Evolutionary conservation across 1,284 basidiomycete genomes (phyloP).

Genomic region (Bjerkandera adusta): DNA sequence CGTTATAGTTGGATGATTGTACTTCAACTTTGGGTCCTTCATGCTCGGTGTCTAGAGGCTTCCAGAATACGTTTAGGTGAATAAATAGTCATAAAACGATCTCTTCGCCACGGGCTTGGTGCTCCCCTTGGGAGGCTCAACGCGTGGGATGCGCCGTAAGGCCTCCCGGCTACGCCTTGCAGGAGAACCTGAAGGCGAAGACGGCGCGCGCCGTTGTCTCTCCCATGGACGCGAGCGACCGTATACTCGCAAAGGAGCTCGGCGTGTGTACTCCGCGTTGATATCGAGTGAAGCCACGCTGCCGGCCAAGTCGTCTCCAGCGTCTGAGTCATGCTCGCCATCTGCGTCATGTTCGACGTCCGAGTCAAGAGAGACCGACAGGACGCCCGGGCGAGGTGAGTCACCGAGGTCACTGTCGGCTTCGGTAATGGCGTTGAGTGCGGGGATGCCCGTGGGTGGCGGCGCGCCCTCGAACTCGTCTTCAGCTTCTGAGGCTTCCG

Average conservation of each 20-base stretch:
- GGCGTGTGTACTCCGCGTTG: slow-evolving; percentile 29
- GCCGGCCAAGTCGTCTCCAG: slow-evolving; percentile 10
- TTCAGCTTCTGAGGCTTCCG: no score
- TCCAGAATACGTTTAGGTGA: slow-evolving; percentile 25
- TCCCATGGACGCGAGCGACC: slow-evolving; percentile 29
- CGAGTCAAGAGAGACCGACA: background rate
- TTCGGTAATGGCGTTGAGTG: slow-evolving; percentile 33
- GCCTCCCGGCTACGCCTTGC: slow-evolving; percentile 25
- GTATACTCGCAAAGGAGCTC: no score
- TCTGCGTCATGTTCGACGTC: slow-evolving; percentile 23
- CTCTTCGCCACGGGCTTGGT: slow-evolving; percentile 10
- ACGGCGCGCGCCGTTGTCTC: slow-evolving; percentile 28
- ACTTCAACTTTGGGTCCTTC: background rate
- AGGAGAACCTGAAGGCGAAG: slow-evolving; percentile 42
- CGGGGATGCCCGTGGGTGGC: slow-evolving; percentile 19
- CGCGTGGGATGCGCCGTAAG: slow-evolving; percentile 19
- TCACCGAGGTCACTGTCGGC: slow-evolving; percentile 14
- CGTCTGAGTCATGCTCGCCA: slow-evolving; percentile 25
- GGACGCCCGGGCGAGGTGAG: slow-evolving; percentile 11
- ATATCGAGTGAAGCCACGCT: slow-evolving; percentile 18
- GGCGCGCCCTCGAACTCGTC: slow-evolving; percentile 40
- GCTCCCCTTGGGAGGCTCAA: slow-evolving; percentile 16
- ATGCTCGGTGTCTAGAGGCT: background rate
- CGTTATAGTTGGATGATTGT: background rate
- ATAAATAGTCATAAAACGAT: slow-evolving; percentile 43